Base-by-base conservation (phyloP, 805 yeast species). In the Hanseniaspora mollemarum region DNA sequence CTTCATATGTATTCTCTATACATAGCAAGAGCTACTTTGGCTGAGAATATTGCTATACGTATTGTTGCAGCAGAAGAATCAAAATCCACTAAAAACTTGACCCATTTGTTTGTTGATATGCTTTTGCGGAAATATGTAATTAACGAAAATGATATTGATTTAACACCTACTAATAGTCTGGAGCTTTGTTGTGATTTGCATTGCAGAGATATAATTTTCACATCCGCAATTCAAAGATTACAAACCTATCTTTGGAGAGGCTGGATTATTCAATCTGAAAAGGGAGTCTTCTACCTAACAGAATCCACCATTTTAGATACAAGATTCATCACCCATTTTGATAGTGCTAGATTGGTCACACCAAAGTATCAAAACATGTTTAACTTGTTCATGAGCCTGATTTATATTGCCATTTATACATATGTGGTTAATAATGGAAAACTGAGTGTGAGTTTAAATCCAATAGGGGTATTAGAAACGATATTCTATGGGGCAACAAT, bases 201-300 rank as follows among this genome's bases (percentile, higher is more conserved):
- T 57, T 76, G 83, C 10, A 80, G 88, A 8, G 72, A 74, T 21
- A 80, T 86, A 16, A 84, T 87, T 58, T 80, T 87, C 1, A 77
- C 94, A 0, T 69, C 81, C 8, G 95, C 95, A 0, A 87, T 78
- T 63, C 95, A 87, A 64, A 69, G 94, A 49, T 85, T 95, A 67
- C 74, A 86, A 59, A 78, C 81, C 57, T 87, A 95, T 94, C 65
- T 87, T 44, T 87, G 96, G 96, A 70, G 88, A 52, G 96, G 96
- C 26, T 85, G 95, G 94, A 83, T 87, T 55, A 73, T 83, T 46
- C 95, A 86, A 65, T 75, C 82, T 21, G 76, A 79, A 12, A 64
- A 62, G 13, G 86, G 85, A 60, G 77, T 79, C 15, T 87, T 82
- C 58, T 80, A 77, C 15, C 24, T 46, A 24, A 60, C 80, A 51